These are phyloP conservation scores for Coemansia pectinata DNA, from an alignment of 192 early-diverging fungal genomes.

Conservation along the genomic window DNA sequence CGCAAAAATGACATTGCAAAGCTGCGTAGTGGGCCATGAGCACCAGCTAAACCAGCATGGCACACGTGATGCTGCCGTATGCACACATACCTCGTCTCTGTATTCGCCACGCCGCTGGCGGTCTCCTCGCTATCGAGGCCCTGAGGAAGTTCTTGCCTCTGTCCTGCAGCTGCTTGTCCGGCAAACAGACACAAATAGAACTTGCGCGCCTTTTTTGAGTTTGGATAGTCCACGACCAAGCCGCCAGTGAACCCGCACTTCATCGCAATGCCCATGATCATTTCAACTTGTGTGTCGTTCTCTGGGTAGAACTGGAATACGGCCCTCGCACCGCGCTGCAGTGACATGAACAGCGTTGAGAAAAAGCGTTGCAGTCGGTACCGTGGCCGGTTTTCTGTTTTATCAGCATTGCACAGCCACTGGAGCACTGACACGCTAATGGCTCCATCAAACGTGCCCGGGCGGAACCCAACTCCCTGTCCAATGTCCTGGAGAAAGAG, in stretches of 20 bases:
- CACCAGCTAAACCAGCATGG: background rate
- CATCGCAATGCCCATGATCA: constrained; percentile 86
- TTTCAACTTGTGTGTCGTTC: constrained; percentile 90
- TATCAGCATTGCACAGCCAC: constrained; percentile 99
- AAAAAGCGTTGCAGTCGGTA: constrained; percentile 88
- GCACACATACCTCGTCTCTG: constrained; percentile 32
- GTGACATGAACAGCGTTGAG: constrained; percentile 84
- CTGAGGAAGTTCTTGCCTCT: constrained; percentile 42
- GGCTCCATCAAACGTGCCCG: constrained; percentile 95
- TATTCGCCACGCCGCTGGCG: constrained; percentile 32
- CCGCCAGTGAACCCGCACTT: constrained; percentile 95
- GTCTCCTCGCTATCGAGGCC: constrained; percentile 33
- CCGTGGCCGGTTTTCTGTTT: constrained; percentile 80
- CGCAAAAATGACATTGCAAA: constrained; percentile 15
- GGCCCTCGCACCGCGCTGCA: constrained; percentile 86
- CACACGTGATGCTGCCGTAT: background rate
- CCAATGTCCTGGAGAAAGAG: constrained; percentile 95
- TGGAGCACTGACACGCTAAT: constrained; percentile 95
- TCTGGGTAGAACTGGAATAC: constrained; percentile 99
- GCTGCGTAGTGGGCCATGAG: background rate
- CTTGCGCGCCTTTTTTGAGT: constrained; percentile 95
- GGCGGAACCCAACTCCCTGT: constrained; percentile 89
- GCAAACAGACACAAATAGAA: constrained; percentile 97
- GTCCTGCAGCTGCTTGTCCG: constrained; percentile 62
- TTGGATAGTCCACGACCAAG: constrained; percentile 93